Evolutionary conservation across 2,329 filamentous ascomycete species (phyloP).

Genomic region (Ophiostoma fasciatum): DNA sequence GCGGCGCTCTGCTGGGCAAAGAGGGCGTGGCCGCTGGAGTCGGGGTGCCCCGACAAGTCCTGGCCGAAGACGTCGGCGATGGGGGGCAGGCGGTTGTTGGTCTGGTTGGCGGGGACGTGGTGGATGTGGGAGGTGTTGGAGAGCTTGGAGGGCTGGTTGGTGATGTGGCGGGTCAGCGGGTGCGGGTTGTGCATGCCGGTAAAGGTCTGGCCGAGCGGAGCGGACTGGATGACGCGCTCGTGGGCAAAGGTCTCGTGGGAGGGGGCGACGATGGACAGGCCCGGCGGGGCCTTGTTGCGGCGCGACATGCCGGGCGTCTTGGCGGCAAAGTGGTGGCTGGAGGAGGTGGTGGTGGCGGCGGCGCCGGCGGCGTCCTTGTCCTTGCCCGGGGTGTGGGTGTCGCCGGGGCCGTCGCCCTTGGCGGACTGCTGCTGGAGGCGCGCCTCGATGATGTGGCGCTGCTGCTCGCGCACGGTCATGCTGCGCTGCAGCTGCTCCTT

Average conservation of each 20-base stretch:
- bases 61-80: constrained; percentile 92
- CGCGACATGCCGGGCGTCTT: constrained; percentile 63
- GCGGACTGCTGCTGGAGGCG: constrained; percentile 79
- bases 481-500: constrained; percentile 90
- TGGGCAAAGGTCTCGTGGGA: constrained; percentile 84
- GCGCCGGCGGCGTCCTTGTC: constrained; percentile 38
- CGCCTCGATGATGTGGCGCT: constrained; percentile 87
- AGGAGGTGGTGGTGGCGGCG: too few species aligned
- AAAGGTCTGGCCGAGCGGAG: constrained; percentile 87
- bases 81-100: constrained; percentile 79
- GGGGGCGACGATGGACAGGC: constrained; percentile 87
- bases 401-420: constrained; percentile 50
- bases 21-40: constrained; percentile 35
- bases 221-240: constrained; percentile 92
- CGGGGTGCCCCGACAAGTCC: constrained; percentile 47
- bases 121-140: constrained; percentile 81
- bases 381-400: constrained; percentile 33
- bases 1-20: constrained; percentile 49
- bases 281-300: constrained; percentile 70
- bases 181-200: constrained; percentile 74
- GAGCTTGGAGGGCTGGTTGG: constrained; percentile 69
- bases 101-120: constrained; percentile 76
- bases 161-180: constrained; percentile 60
- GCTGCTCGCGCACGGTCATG: constrained; percentile 83
- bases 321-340: constrained; percentile 35